Conservation (phyloP, 2,329 filamentous ascomycete genomes). For the Mycosphaerella sp. region DNA sequence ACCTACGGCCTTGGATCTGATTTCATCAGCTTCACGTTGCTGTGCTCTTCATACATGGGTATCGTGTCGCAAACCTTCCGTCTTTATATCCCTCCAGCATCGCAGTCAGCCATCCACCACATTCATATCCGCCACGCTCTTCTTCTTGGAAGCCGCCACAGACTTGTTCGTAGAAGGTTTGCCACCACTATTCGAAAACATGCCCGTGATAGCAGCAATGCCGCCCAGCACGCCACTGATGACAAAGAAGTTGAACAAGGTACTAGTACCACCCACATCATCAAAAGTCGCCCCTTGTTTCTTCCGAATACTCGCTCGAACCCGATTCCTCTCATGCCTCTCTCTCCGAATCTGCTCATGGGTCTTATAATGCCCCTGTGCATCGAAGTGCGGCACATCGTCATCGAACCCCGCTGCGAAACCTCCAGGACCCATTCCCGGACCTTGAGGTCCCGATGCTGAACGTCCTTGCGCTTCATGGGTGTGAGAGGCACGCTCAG, state of each 20-base stretch:
- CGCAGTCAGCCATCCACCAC: no score
- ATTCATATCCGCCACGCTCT: neutral
- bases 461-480: slow-evolving; percentile 25
- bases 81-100: no score
- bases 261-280: slow-evolving; percentile 20
- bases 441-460: slow-evolving; percentile 15
- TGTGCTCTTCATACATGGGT: slow-evolving; percentile 7
- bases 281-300: slow-evolving; percentile 19
- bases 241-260: slow-evolving; percentile 32
- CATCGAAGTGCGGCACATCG: slow-evolving; percentile 73
- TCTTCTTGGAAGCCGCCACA: neutral
- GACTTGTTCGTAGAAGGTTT: neutral
- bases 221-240: slow-evolving; percentile 29
- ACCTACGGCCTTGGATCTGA: slow-evolving; percentile 22
- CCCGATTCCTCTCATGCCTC: slow-evolving; percentile 14
- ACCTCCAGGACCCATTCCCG: slow-evolving; percentile 40
- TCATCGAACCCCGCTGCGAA: slow-evolving; percentile 53
- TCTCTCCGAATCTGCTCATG: slow-evolving; percentile 52
- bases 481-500: slow-evolving; percentile 30
- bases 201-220: slow-evolving; percentile 23
- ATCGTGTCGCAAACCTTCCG: slow-evolving; percentile 4
- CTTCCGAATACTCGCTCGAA: slow-evolving; percentile 17
- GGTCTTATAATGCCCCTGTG: slow-evolving; percentile 63
- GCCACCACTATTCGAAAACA: slow-evolving; percentile 8
- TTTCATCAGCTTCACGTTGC: slow-evolving; percentile 22